A percentile compares a stretch with the other conserved stretches of the same genome.
These are phyloP conservation scores for Hypoxylon sp. DNA, from an alignment of 2,329 filamentous ascomycete species.

Conservation along the genomic window DNA sequence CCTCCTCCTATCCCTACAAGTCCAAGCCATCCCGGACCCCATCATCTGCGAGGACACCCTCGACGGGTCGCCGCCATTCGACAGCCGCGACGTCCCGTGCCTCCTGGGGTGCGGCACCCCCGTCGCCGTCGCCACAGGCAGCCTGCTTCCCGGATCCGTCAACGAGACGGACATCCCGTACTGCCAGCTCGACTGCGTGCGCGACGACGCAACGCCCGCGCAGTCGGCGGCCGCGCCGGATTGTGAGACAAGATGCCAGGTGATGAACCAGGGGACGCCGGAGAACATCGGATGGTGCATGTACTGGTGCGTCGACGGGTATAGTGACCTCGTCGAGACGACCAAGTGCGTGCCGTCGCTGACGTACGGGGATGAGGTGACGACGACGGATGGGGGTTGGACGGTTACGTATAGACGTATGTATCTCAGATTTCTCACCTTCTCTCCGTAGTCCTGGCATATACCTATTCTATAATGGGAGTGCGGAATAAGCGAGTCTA, in stretches of 20 bases:
- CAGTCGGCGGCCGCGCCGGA: slow-evolving; percentile 20
- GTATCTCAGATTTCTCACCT: background rate
- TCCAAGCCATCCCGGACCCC: slow-evolving; percentile 20
- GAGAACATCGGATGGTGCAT: slow-evolving; percentile 37
- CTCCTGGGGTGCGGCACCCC: slow-evolving; percentile 26
- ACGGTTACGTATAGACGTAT: slow-evolving; percentile 12
- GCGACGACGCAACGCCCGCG: slow-evolving; percentile 10
- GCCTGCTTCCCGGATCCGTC: slow-evolving; percentile 27
- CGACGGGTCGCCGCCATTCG: slow-evolving; percentile 27
- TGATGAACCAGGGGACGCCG: slow-evolving; percentile 22
- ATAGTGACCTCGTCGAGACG: slow-evolving; percentile 19
- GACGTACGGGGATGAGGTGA: slow-evolving; percentile 12
- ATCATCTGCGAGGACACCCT: slow-evolving; percentile 36
- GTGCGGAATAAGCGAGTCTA: background rate
- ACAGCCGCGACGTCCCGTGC: slow-evolving; percentile 24
- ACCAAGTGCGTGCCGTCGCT: slow-evolving; percentile 34
- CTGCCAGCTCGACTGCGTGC: slow-evolving; percentile 32
- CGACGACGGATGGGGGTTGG: slow-evolving; percentile 7
- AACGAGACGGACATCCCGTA: slow-evolving; percentile 33
- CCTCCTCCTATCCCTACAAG: background rate
- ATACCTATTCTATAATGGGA: background rate
- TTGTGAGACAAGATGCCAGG: slow-evolving; percentile 13
- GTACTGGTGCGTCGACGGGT: slow-evolving; percentile 37
- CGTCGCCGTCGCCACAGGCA: slow-evolving; percentile 19
- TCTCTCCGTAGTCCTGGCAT: background rate